Evolutionary conservation across 2,329 filamentous ascomycete genomes (phyloP).

Genomic region (Penicillium sp.): DNA sequence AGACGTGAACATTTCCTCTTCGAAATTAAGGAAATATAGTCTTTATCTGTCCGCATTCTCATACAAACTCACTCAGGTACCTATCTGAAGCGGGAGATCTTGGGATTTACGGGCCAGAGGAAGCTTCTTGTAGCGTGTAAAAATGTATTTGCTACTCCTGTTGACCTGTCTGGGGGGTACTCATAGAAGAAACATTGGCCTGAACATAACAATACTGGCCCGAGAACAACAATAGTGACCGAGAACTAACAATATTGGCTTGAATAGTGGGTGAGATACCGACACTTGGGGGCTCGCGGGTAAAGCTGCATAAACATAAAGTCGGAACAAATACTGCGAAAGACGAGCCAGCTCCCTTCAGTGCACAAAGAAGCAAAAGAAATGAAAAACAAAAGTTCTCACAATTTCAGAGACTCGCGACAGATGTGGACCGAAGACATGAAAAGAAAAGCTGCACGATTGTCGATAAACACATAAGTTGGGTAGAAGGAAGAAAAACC

Average conservation of each 20-base stretch:
- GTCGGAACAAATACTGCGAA: conserved; percentile 30
- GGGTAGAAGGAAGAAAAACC: conserved; percentile 4
- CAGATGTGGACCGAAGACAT: conserved; percentile 17
- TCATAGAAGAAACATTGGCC: neutral
- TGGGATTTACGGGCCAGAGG: neutral
- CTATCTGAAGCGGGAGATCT: neutral
- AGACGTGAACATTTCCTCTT: neutral
- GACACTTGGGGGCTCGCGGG: neutral
- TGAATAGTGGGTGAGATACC: neutral
- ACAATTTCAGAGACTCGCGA: conserved; percentile 14
- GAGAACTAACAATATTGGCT: too few species aligned
- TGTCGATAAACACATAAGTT: conserved; percentile 13
- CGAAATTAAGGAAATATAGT: neutral
- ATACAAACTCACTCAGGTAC: neutral
- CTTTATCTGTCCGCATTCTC: neutral
- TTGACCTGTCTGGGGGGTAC: neutral
- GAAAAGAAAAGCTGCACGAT: conserved; percentile 16
- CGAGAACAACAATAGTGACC: too few species aligned
- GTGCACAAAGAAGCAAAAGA: conserved; percentile 16
- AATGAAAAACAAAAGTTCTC: conserved; percentile 15
- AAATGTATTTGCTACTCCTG: neutral
- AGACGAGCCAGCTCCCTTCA: conserved; percentile 16
- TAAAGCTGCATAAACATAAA: conserved; percentile 28
- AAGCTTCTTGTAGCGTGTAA: neutral
- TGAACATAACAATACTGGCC: too few species aligned